Percentiles rank a stretch among this genome's conserved stretches.
Conservation (phyloP, 1,284 basidiomycete species). For the Athelia sp. region DNA sequence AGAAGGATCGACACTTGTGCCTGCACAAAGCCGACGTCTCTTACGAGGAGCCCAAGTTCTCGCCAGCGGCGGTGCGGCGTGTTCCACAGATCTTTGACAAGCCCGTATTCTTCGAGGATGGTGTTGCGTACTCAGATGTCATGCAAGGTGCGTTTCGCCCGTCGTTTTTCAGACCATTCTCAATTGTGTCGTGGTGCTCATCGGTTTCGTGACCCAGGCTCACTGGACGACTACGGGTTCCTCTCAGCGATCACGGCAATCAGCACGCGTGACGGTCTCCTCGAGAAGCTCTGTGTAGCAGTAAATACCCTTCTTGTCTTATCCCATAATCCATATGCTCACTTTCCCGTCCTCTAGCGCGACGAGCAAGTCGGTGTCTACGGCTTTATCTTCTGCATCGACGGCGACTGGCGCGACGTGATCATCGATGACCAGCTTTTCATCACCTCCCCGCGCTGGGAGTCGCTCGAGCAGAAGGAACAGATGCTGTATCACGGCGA, state of each 20-base stretch:
- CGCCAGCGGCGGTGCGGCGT: conserved; percentile 27
- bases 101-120: conserved; percentile 31
- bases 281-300: conserved; percentile 37
- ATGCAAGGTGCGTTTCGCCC: conserved; percentile 24
- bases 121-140: conserved; percentile 26
- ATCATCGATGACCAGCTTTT: conserved; percentile 31
- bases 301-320: conserved; percentile 12
- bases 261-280: conserved; percentile 25
- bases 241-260: conserved; percentile 32
- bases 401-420: conserved; percentile 26
- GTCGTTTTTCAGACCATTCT: neutral
- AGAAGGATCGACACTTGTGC: conserved; percentile 20
- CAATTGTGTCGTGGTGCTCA: neutral
- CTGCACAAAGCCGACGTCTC: conserved; percentile 16
- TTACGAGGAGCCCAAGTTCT: conserved; percentile 4
- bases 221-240: conserved; percentile 36
- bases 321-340: no score
- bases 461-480: conserved; percentile 13
- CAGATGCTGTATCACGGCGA: conserved; percentile 22
- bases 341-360: conserved; percentile 20
- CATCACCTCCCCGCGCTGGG: conserved; percentile 21
- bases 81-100: conserved; percentile 33
- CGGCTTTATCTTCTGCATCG: conserved; percentile 33
- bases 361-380: conserved; percentile 40
- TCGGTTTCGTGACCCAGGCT: neutral